phyloP scores from a whole-genome alignment of 2,329 filamentous ascomycete species.

The Cadophora sp. region DNA sequence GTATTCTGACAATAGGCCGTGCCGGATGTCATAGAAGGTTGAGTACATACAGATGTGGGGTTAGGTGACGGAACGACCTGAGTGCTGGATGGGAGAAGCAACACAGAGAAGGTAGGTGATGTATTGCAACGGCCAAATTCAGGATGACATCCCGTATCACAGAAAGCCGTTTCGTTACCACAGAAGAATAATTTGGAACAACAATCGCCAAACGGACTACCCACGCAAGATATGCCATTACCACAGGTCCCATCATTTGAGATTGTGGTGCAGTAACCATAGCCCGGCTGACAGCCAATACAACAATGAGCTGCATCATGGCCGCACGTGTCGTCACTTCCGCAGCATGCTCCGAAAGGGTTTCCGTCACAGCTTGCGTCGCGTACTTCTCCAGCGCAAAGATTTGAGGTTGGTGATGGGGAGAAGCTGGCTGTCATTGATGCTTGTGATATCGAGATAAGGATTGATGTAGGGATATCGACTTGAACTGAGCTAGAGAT shows the following conservation, averaged over 20 bases:
- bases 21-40: too few species aligned
- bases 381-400: neutral
- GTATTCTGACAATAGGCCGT: too few species aligned
- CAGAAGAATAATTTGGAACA: constrained; percentile 20
- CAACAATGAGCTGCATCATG: neutral
- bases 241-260: constrained; percentile 22
- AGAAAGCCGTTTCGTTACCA: constrained; percentile 15
- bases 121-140: constrained; percentile 13
- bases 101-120: neutral
- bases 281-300: constrained; percentile 13
- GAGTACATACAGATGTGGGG: too few species aligned
- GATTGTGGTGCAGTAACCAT: constrained; percentile 9
- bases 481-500: neutral
- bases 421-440: neutral
- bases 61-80: neutral
- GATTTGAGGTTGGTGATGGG: neutral
- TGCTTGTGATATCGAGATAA: neutral
- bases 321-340: constrained; percentile 2
- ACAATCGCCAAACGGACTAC: constrained; percentile 15
- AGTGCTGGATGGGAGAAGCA: neutral
- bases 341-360: constrained; percentile 3
- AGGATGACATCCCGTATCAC: constrained; percentile 16
- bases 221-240: constrained; percentile 17
- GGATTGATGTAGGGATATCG: neutral
- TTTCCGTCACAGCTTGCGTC: neutral